Evolutionary conservation across 495 filamentous ascomycete genomes (phyloP), one percentile per base, ranked within the genome.

Genomic region (Penicillium herquei): DNA sequence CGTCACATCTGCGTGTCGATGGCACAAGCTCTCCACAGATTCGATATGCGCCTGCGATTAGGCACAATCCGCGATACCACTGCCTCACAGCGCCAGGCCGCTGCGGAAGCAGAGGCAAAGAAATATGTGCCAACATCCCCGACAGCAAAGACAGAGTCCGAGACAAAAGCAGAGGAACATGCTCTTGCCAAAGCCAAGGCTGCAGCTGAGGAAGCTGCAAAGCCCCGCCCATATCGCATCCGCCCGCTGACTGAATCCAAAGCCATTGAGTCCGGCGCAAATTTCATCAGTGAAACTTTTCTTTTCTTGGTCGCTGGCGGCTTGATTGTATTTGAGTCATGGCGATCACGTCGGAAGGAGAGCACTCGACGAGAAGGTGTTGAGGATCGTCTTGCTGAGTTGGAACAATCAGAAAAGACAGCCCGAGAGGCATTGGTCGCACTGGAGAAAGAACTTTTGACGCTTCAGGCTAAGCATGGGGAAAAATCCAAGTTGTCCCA

Each of bases 211-310:
- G 78, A 83, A 45, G 79, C 73, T 34, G 66, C 68, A 6, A 81
- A 76, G 39, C 69, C 68, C 4, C 73, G 62, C 5, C 66, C 66
- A 58, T 79, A 81, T 11, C 78, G 81, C 31, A 88, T 89, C 26
- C 78, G 93, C 51, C 87, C 95, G 1, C 77, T 99, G 1, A 87
- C 90, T 33, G 95, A 99, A 63, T 82, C 83, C 12, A 97, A 98
- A 66, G 94, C 94, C 6, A 96, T 99, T 30, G 94, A 99, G 66
- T 82, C 92, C 7, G 96, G 96, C 26, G 95, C 94, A 9, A 96
- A 95, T 54, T 96, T 99, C 49, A 87, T 95, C 48, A 91, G 90
- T 40, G 94, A 99, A 62, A 75, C 82, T 1, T 99, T 99, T 66
- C 83, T 99, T 32, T 88, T 98, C 52, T 50, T 83, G 5, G 91